Evolutionary conservation across 805 yeast species (phyloP).

Genomic region (Metschnikowia aberdeeniae): DNA sequence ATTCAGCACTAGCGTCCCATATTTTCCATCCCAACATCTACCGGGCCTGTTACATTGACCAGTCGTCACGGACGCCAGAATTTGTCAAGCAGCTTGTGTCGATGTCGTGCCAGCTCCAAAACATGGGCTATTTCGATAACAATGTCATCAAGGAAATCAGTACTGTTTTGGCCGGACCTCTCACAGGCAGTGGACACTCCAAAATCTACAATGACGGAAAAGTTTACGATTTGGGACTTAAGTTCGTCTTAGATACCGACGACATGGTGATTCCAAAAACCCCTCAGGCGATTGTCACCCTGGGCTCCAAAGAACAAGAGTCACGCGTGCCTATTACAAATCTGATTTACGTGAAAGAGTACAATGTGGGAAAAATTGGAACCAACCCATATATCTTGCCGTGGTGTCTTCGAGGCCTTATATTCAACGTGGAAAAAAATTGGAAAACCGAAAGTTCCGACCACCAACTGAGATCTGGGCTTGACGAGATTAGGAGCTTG

Average conservation of each 20-base stretch:
- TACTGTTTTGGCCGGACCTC: conserved; percentile 61
- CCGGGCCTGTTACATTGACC: conserved; percentile 86
- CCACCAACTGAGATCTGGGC: conserved; percentile 30
- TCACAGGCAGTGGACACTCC: conserved; percentile 96
- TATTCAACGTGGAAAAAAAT: conserved; percentile 51
- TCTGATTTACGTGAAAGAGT: conserved; percentile 39
- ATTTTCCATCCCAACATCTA: conserved; percentile 85
- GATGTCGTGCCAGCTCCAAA: conserved; percentile 67
- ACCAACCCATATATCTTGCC: conserved; percentile 84
- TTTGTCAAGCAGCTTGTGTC: conserved; percentile 74
- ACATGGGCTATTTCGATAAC: conserved; percentile 78
- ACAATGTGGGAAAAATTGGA: conserved; percentile 62
- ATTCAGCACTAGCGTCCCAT: conserved; percentile 80
- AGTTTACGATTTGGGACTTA: conserved; percentile 78
- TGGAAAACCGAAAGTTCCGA: conserved; percentile 40
- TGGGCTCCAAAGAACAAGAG: conserved; percentile 5
- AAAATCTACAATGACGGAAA: conserved; percentile 77
- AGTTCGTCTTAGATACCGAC: conserved; percentile 71
- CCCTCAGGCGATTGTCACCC: background rate
- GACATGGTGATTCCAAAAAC: conserved; percentile 44
- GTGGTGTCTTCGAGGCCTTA: conserved; percentile 84
- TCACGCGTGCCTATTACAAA: conserved; percentile 29
- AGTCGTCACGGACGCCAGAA: conserved; percentile 69
- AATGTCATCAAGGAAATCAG: conserved; percentile 84
- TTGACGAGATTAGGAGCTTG: conserved; percentile 56